phyloP scores from a whole-genome alignment of 768 basidiomycete species.

The Cystofilobasidium bisporidii region DNA sequence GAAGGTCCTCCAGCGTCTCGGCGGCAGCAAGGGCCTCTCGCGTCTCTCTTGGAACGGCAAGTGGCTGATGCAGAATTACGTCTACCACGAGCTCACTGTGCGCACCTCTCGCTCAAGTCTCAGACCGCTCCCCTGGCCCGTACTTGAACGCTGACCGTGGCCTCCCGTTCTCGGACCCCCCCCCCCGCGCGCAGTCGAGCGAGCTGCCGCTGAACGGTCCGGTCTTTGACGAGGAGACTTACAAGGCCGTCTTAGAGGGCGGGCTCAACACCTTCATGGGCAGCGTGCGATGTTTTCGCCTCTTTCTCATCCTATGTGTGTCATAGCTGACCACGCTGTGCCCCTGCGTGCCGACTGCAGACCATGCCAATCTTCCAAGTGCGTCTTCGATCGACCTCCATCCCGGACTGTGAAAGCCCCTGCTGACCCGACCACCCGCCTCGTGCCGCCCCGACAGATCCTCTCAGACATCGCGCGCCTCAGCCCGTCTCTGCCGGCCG shows the following conservation, averaged over 20 bases:
- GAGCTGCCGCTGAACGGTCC: not conserved
- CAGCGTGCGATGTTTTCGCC: slow-evolving; percentile 3
- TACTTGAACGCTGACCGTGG: not conserved
- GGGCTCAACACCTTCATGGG: not conserved
- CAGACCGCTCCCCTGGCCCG: no score
- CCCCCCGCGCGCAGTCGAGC: not conserved
- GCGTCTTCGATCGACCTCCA: not conserved
- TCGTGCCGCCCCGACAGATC: slow-evolving; percentile 10
- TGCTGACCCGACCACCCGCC: not conserved
- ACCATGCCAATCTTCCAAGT: slow-evolving; percentile 15
- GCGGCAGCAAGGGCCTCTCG: slow-evolving; percentile 6
- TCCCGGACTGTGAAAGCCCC: not conserved
- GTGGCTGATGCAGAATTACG: slow-evolving; percentile 19
- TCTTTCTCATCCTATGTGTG: not conserved
- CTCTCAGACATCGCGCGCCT: slow-evolving; percentile 27
- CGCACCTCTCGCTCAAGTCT: not conserved
- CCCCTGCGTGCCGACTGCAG: no score
- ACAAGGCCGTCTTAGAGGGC: not conserved
- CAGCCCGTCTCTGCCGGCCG: not conserved
- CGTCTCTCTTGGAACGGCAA: not conserved
- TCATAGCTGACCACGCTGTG: no score
- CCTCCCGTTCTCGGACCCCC: not conserved
- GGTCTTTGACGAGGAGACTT: not conserved
- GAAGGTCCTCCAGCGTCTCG: slow-evolving; percentile 16
- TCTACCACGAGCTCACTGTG: slow-evolving; percentile 22